Base-by-base conservation (phyloP, 2,329 filamentous ascomycete species). In the Aureobasidium musti region DNA sequence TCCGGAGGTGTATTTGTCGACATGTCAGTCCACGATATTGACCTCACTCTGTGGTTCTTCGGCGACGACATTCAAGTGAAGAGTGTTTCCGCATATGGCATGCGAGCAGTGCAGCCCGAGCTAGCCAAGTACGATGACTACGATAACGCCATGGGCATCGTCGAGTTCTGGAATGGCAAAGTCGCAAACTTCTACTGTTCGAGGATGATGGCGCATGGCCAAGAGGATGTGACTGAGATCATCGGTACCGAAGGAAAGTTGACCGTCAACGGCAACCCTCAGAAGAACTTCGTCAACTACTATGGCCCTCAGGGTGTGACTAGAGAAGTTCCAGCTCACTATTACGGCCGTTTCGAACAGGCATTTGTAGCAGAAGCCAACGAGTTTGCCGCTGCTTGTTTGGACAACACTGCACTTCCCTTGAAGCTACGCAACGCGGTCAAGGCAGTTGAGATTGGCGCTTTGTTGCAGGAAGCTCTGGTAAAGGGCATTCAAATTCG, bases 1-100 rank as follows among this genome's bases (percentile, higher is more conserved):
- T 79, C 75, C 61, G 79, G 79, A 33, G 79, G 80, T 33, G 78
- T 82, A 30, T 82, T 82, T 68, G 76, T 82, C 30, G 79, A 82
- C 69, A 77, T 75, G 68, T 70, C 73, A 47, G 77, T 82, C 45
- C 80, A 82, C 67, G 79, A 81, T 67, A 80, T 82, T 65, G 80
- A 82, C 67, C 73, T 82, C 0, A 76, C 76, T 0, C 71, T 81
- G 1, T 79, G 73, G 71, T 81, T 78, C 69, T 76, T 82, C 47
- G 76, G 76, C 19, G 73, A 77, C 23, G 70, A 75, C 39, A 67
- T 75, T 10, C 70, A 74, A 4, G 74, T 77, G 21, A 80, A 80
- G 69, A 72, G 73, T 17, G 68, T 68, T 37, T 72, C 67, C 37
- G 72, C 69, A 23, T 66, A 66, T n/a, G 71, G 71, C 26, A 68